Base-by-base conservation (phyloP, 345 rosid genomes). In the Sonneratia alba region DNA sequence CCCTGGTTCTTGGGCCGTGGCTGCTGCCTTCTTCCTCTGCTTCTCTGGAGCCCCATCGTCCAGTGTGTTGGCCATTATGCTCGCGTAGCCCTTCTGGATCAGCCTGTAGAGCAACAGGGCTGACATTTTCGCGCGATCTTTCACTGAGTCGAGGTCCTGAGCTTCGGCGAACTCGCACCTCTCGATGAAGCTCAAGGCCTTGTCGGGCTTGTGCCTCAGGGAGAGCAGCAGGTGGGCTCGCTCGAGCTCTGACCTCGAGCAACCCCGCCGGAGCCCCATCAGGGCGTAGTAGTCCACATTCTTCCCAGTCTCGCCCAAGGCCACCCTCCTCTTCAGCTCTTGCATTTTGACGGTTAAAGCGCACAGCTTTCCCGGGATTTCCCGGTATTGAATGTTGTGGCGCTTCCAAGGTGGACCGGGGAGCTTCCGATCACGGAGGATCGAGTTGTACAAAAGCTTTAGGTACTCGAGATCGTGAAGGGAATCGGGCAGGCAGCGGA, bases 341-440 rank as follows among this genome's bases (percentile, higher is more conserved):
- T 91, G 89, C 37, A 86, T 87, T 76, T 82, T 90, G 10, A 85
- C 74, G 1, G 96, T 82, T 70, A 94, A 82, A 0, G 87, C 87
- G 32, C 95, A 90, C 45, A 94, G 74, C 62, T 81, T 91, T 67
- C 92, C 97, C 0, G 98, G 97, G 68, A 94, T 91, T 48, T 94
- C 98, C 36, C 90, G 77, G 87, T 91, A 94, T 55, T 86, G 81
- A 18, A 92, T 93, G 10, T 88, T 78, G 78, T 92, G 97, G 10
- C 88, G 85, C 81, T 94, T 94, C 98, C 98, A 91, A 21, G 81
- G 88, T 34, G 98, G 98, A 36, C 98, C 98, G 0, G 97, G 98
- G 10, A 94, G 95, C 75, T 90, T 91, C 77, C 97, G 73, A 14
- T 91, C 95, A 0, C 99, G 87, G 69, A 92, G 72, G 75, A 94